Percentiles rank a stretch among this genome's conserved stretches.
Evolutionary conservation across 2,329 filamentous ascomycete species (phyloP).

Genomic region (Colletotrichum filicis): DNA sequence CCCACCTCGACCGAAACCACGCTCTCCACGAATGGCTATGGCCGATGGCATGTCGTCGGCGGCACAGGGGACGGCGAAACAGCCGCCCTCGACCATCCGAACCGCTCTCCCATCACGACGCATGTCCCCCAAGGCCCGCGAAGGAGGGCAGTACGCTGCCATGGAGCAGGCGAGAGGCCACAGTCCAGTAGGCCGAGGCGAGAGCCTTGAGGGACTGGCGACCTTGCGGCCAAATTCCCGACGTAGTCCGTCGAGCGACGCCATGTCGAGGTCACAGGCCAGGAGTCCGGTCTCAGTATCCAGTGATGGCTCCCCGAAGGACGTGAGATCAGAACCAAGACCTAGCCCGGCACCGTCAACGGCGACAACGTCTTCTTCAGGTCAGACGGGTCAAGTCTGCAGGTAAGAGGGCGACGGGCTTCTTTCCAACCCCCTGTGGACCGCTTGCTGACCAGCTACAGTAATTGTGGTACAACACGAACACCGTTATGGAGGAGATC

Average conservation of each 20-base stretch:
- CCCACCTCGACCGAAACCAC: neutral
- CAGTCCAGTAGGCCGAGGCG: conserved; percentile 10
- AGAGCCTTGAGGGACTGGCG: neutral
- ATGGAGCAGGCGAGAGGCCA: conserved; percentile 24
- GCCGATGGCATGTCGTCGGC: conserved; percentile 33
- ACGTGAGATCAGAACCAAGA: conserved; percentile 16
- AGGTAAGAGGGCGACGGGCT: conserved; percentile 59
- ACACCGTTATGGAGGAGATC: conserved; percentile 96
- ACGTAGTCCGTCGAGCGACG: conserved; percentile 35
- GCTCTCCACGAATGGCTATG: conserved; percentile 36
- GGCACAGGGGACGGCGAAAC: conserved; percentile 29
- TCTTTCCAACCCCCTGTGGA: neutral
- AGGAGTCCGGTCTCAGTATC: conserved; percentile 31
- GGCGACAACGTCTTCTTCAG: conserved; percentile 37
- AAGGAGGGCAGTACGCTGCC: conserved; percentile 15
- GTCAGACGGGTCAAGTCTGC: conserved; percentile 74
- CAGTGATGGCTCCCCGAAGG: conserved; percentile 29
- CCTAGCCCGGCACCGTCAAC: conserved; percentile 31
- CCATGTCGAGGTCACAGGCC: conserved; percentile 29
- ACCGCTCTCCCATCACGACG: conserved; percentile 36
- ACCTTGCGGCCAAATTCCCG: conserved; percentile 18
- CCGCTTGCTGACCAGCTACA: conserved; percentile 52
- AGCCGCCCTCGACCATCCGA: conserved; percentile 29
- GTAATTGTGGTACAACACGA: conserved; percentile 93
- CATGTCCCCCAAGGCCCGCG: conserved; percentile 32